These are phyloP conservation scores for Anthracocystis setariae DNA, from an alignment of 1,284 basidiomycete species.

Conservation along the genomic window DNA sequence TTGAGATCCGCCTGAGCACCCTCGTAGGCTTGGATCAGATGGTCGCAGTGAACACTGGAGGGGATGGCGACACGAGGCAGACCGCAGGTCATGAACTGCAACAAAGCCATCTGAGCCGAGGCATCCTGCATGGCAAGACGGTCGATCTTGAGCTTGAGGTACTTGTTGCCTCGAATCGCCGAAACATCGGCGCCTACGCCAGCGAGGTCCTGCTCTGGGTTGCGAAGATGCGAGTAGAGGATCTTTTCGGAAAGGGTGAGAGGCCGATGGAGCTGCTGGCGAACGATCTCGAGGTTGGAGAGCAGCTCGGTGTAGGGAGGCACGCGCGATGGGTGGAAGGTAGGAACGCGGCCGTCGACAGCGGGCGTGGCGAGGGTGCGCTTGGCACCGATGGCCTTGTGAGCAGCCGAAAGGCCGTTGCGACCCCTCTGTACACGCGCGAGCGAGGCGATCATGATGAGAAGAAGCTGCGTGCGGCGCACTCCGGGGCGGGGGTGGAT, in stretches of 20 bases:
- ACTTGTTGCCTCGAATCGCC: conserved; percentile 81
- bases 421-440: conserved; percentile 44
- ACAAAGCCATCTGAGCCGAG: conserved; percentile 98
- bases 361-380: conserved; percentile 43
- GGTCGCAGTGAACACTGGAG: conserved; percentile 92
- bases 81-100: conserved; percentile 99
- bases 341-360: conserved; percentile 41
- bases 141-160: conserved; percentile 89
- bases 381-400: conserved; percentile 34
- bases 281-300: conserved; percentile 79
- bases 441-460: conserved; percentile 38
- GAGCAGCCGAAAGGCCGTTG: conserved; percentile 28
- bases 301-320: conserved; percentile 87
- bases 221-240: conserved; percentile 88
- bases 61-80: conserved; percentile 87
- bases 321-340: conserved; percentile 62
- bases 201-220: conserved; percentile 77
- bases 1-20: conserved; percentile 85
- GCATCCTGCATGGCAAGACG: conserved; percentile 99
- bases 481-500: neutral
- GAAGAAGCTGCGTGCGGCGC: conserved; percentile 7
- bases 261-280: conserved; percentile 80
- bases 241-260: conserved; percentile 97
- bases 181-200: conserved; percentile 72
- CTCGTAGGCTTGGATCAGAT: conserved; percentile 73